Percentiles rank a stretch among this genome's conserved stretches.
Conservation (phyloP, 495 filamentous ascomycete species). For the Penicillium maclennaniae region DNA sequence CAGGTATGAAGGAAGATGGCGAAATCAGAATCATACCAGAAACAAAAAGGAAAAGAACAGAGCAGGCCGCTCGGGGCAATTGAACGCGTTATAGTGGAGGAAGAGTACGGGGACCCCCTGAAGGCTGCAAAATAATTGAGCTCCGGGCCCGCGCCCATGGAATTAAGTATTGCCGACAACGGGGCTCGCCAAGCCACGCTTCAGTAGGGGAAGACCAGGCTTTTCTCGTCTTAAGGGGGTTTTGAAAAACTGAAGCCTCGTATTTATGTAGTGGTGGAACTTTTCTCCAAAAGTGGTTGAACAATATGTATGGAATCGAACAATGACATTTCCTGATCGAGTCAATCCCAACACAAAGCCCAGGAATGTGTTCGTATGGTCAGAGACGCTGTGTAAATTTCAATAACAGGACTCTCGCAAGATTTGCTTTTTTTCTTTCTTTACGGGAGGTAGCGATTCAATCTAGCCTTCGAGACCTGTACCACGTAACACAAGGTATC, state of each 20-base stretch:
- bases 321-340: not conserved
- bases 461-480: too few species aligned
- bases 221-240: not conserved
- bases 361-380: not conserved
- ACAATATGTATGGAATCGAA: not conserved
- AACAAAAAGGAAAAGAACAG: constrained; percentile 2
- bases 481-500: too few species aligned
- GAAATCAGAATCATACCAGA: not conserved
- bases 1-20: not conserved
- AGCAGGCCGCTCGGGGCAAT: constrained; percentile 3
- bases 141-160: constrained; percentile 22
- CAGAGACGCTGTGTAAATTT: not conserved
- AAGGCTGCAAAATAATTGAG: constrained; percentile 27
- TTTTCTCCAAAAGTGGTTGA: not conserved
- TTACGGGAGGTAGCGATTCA: too few species aligned
- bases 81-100: constrained; percentile 13
- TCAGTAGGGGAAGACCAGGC: not conserved
- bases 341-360: not conserved
- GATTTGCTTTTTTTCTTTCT: too few species aligned
- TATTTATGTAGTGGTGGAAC: not conserved
- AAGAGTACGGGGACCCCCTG: constrained; percentile 26
- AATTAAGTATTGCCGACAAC: constrained; percentile 33
- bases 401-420: not conserved
- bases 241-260: not conserved
- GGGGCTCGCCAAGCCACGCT: constrained; percentile 25